Evolutionary conservation across 2,329 filamentous ascomycete genomes (phyloP).

Genomic region (Aspergillus sp.): DNA sequence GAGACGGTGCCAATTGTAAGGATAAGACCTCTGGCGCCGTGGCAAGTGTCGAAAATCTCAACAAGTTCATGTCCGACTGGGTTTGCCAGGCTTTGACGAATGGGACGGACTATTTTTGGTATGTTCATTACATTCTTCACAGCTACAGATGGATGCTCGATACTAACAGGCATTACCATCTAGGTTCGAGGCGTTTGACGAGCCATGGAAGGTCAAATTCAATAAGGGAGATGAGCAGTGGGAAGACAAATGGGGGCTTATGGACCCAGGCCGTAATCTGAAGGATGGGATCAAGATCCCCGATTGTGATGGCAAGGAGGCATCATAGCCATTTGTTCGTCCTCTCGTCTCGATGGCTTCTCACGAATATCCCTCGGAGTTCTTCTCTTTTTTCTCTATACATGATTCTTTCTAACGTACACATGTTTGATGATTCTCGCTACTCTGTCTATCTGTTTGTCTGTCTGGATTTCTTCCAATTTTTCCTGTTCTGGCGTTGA

Average conservation of each 20-base stretch:
- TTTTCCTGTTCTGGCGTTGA: conserved; percentile 6
- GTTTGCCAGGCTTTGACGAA: conserved; percentile 78
- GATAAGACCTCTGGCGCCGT: conserved; percentile 62
- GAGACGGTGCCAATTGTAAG: conserved; percentile 57
- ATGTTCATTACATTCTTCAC: conserved; percentile 25
- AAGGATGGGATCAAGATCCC: conserved; percentile 84
- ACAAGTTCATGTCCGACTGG: conserved; percentile 82
- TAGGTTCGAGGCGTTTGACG: conserved; percentile 90
- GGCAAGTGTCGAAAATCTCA: conserved; percentile 77
- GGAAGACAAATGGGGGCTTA: conserved; percentile 94
- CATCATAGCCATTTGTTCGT: conserved; percentile 34
- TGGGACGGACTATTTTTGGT: conserved; percentile 92
- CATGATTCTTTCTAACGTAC: conserved; percentile 16
- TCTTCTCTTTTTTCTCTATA: conserved; percentile 12
- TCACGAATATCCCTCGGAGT: not conserved
- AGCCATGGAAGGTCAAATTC: conserved; percentile 86
- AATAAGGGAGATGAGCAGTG: conserved; percentile 69
- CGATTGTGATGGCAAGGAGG: conserved; percentile 75
- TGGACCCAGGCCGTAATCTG: conserved; percentile 80
- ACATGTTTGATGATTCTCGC: conserved; percentile 16
- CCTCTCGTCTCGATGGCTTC: not conserved
- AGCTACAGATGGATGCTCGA: not conserved
- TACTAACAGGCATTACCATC: conserved; percentile 17
- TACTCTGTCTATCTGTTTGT: not conserved
- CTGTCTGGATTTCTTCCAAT: not conserved